A percentile compares a stretch with the other conserved stretches of the same genome.
Conservation (phyloP, 2,329 filamentous ascomycete genomes). For the Xylaria multiplex region DNA sequence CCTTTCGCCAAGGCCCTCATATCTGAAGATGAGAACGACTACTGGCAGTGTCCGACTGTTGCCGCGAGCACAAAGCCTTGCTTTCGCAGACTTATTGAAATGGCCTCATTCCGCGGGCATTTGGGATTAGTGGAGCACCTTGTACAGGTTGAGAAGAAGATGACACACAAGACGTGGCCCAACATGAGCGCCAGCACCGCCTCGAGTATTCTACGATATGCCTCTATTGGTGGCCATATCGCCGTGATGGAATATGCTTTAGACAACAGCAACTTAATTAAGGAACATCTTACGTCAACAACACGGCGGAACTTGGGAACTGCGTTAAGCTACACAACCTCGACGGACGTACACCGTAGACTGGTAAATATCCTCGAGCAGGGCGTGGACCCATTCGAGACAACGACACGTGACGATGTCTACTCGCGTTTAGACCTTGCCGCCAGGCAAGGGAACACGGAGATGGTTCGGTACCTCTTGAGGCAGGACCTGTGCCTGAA, state of each 20-base stretch:
- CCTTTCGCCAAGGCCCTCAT: slow-evolving; percentile 37
- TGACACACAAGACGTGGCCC: slow-evolving; percentile 28
- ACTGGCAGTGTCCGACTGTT: slow-evolving; percentile 38
- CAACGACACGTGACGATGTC: slow-evolving; percentile 27
- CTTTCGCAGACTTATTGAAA: slow-evolving; percentile 37
- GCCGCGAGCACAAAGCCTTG: slow-evolving; percentile 37
- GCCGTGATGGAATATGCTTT: slow-evolving; percentile 36
- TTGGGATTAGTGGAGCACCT: slow-evolving; percentile 36
- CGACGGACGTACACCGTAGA: slow-evolving; percentile 19
- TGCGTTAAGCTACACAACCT: slow-evolving; percentile 31
- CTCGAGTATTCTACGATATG: slow-evolving; percentile 35
- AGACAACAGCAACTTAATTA: slow-evolving; percentile 31
- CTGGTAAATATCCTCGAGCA: slow-evolving; percentile 24
- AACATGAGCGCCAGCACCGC: slow-evolving; percentile 35
- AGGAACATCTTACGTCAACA: slow-evolving; percentile 29
- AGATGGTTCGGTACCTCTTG: slow-evolving; percentile 33
- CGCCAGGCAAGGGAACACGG: slow-evolving; percentile 34
- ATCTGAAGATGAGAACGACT: slow-evolving; percentile 37
- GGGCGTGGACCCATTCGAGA: slow-evolving; percentile 30
- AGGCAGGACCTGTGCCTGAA: slow-evolving; percentile 35
- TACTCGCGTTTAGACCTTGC: slow-evolving; percentile 34
- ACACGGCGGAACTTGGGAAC: slow-evolving; percentile 33
- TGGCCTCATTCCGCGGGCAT: slow-evolving; percentile 36
- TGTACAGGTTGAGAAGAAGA: slow-evolving; percentile 32
- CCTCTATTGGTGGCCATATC: slow-evolving; percentile 27